Evolutionary conservation across 2,329 filamentous ascomycete species (phyloP), one percentile per base, ranked within the genome.

Genomic region (Cladosporium colombiae): DNA sequence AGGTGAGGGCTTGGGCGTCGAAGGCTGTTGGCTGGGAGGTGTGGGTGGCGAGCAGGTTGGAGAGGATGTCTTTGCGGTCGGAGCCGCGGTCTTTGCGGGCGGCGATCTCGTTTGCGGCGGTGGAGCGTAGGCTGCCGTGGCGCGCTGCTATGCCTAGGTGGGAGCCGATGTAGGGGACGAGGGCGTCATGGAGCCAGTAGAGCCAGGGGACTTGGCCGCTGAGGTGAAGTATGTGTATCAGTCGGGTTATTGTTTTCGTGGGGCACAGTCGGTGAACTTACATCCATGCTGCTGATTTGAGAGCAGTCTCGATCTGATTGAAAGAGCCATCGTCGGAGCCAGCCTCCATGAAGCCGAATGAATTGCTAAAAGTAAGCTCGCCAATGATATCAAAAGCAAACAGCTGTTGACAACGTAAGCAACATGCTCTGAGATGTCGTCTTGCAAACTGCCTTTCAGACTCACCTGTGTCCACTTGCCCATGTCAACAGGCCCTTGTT

Each of bases 371-470:
- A 0, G 82, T 82, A 5, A 88, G 71, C 44, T 81, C 80, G 31
- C 80, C 83, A 68, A 88, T 85, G 49, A 86, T 81, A 65, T 88
- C 86, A 3, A 87, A 75, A 0, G 84, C 85, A 62, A 87, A 82
- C 74, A 79, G 86, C 49, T 85, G 40, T 46, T 14, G 37, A 21
- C 18, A 10, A 21, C 8, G 40, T 46, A 46, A 46, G 40, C 40
- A 23, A 46, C n/a, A 46, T n/a, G 8, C 2, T 40, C n/a, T 46
- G 10, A 8, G 10, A 46, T n/a, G n/a, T 13, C 40, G 13, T 11
- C n/a, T 23, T 46, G 40, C n/a, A 21, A 10, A 23, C n/a, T 21
- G 7, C 4, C 8, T 10, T 21, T 13, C n/a, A 21, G 6, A 21
- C n/a, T 46, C 10, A 46, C 40, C 40, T 46, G 83, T 2, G 80